Evolutionary conservation across 192 early-diverging fungal genomes (phyloP), one percentile per base, ranked within the genome.

Genomic region (Dimargaris cristalligena): DNA sequence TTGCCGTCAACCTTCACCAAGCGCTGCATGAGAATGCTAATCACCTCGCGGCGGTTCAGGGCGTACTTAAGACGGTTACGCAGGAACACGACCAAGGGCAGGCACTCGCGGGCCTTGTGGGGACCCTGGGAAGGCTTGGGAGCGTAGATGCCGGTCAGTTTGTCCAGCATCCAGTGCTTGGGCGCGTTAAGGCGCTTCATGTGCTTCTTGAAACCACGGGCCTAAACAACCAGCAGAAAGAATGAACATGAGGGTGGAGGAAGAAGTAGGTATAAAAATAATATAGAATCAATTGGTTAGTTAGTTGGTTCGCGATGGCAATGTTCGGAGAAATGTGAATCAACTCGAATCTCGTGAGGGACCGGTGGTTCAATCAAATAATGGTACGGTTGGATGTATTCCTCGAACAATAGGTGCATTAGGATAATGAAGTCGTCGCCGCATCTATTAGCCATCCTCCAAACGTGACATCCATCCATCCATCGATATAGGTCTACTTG

Each of bases 101-200:
- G 81, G 77, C 90, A 99, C 79, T 99, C 96, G 67, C 96, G 90
- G 68, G 87, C 82, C 89, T 97, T 99, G 91, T 99, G 94, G 60
- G 96, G 96, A 81, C 96, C 96, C 69, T 92, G 75, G 61, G 87
- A 87, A 51, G 92, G 94, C 78, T 88, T 88, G 64, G 94, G 94
- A 60, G 94, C 95, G 51, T 70, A 74, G 69, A 85, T 94, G 71
- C 96, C 97, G 75, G 92, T 91, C 63, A 99, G 87, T 78, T 99
- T 99, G 91, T 97, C 94, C 70, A 99, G 84, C 92, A 99, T 95
- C 97, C 97, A 99, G 86, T 97, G 93, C 84, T 92, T 92, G 77
- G 97, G 97, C 48, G 97, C 92, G 70, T 77, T 78, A 64, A 98
- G 85, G 67, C 96, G 91, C 90, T 99, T 99, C 85, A 99, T 81